Evolutionary conservation across 371 early-diverging fungal species (phyloP), one percentile per base, ranked within the genome.

Genomic region (Saksenaea oblongispora): DNA sequence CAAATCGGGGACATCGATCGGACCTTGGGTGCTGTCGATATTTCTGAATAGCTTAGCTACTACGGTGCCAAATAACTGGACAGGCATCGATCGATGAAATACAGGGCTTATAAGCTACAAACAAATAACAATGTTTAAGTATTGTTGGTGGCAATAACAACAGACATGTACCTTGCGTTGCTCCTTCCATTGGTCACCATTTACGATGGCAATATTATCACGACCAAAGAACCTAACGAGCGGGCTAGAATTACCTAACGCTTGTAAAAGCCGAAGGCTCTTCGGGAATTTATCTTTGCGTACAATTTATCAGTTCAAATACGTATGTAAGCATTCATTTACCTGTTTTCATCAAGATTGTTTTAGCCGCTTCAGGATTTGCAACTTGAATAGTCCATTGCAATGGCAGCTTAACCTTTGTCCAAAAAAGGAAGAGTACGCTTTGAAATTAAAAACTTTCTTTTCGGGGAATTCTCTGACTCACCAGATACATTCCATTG

Each of bases 141-240:
- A 28, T 60, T 34, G 4, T 47, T 13, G 44, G 1, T 44, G 17
- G 14, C n/a, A 44, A n/a, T 17, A 17, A 24, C 18, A 27, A n/a
- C n/a, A 15, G 26, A 54, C n/a, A 31, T 54, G 57, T 63, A 75
- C 74, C 63, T 64, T 73, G 34, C 80, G 68, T 15, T 77, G 75
- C 3, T 47, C 62, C 27, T 71, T 79, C 80, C 80, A 79, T 3
- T 41, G 55, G 2, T 76, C 58, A 39, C 77, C 80, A 54, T 79
- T 76, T 1, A 65, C 41, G 7, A 75, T 51, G 5, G 68, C 72
- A 1, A 80, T 57, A 31, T 71, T 77, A 5, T 63, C 66, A 10
- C 34, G 35, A 11, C 80, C 80, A 7, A 75, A 28, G 36, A 76
- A 73, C 4, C 61, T 51, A 9, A 58, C 26, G 8, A 69, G 15